Conservation (phyloP, 495 filamentous ascomycete genomes). For the Aspergillus mulundensis region DNA sequence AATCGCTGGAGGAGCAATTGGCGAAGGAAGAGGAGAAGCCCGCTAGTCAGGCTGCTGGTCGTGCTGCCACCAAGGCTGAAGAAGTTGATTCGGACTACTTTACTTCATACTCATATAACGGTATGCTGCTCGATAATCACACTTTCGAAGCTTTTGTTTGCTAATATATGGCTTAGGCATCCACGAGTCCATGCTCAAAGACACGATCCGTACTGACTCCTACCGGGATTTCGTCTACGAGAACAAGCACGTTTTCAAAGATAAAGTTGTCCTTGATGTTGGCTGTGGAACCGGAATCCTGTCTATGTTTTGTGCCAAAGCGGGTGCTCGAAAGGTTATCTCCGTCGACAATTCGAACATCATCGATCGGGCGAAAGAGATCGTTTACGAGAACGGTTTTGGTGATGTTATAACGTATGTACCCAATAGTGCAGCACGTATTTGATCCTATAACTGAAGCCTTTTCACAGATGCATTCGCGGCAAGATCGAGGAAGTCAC, state of each 20-base stretch:
- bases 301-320: constrained; percentile 89
- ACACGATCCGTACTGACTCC: constrained; percentile 60
- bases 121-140: constrained; percentile 33
- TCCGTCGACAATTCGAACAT: constrained; percentile 93
- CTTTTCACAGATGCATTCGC: constrained; percentile 52
- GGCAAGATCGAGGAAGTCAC: constrained; percentile 91
- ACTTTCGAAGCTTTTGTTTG: not conserved
- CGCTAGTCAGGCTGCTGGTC: constrained; percentile 13
- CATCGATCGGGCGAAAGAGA: constrained; percentile 82
- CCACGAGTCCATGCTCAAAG: constrained; percentile 89
- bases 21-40: constrained; percentile 44
- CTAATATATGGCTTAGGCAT: constrained; percentile 54
- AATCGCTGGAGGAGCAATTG: constrained; percentile 69
- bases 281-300: constrained; percentile 91
- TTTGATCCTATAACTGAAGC: not conserved
- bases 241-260: constrained; percentile 86
- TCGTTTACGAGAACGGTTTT: constrained; percentile 76
- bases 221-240: constrained; percentile 71
- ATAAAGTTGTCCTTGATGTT: constrained; percentile 87
- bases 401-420: constrained; percentile 70
- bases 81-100: constrained; percentile 66
- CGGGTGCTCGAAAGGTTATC: constrained; percentile 85
- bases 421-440: not conserved
- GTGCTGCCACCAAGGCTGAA: constrained; percentile 23
- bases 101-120: constrained; percentile 73